Percentiles rank a stretch among this genome's conserved stretches.
These are phyloP conservation scores for Dendrobium nobile DNA, from an alignment of 106 monocot genomes.

Conservation along the genomic window DNA sequence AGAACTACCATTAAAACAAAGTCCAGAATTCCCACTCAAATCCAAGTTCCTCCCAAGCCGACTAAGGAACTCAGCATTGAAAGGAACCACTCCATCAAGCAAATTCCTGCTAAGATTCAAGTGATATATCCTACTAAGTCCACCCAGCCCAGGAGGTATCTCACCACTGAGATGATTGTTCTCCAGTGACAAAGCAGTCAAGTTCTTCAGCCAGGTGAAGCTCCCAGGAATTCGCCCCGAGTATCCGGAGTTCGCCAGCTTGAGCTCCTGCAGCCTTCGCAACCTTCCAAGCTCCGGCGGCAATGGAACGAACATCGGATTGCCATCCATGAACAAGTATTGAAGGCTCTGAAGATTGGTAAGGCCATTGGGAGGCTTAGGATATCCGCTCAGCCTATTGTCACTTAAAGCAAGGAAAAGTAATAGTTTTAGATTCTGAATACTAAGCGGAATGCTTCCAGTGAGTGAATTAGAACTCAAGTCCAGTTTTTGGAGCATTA, in stretches of 20 bases:
- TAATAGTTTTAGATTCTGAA: conserved; percentile 31
- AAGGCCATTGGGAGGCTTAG: conserved; percentile 31
- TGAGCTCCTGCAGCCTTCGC: conserved; percentile 62
- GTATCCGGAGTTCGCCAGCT: conserved; percentile 72
- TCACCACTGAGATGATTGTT: conserved; percentile 61
- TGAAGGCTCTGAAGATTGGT: conserved; percentile 61
- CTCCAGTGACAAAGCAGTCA: conserved; percentile 72
- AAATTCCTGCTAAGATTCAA: conserved; percentile 79
- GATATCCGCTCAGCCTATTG: conserved; percentile 52
- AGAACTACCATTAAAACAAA: conserved; percentile 39
- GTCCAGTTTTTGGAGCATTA: conserved; percentile 76
- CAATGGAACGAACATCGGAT: conserved; percentile 50
- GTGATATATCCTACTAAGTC: conserved; percentile 60
- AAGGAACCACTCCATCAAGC: conserved; percentile 64
- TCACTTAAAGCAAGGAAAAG: conserved; percentile 69
- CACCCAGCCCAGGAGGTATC: conserved; percentile 45
- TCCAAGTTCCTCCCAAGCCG: conserved; percentile 85
- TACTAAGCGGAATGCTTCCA: conserved; percentile 43
- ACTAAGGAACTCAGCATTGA: conserved; percentile 39
- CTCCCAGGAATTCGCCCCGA: conserved; percentile 55
- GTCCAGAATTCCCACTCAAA: conserved; percentile 64
- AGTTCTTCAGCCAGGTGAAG: conserved; percentile 47
- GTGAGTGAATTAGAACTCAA: conserved; percentile 66
- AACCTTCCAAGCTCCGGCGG: conserved; percentile 62
- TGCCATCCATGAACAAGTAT: conserved; percentile 77